Base-by-base conservation (phyloP, 2,329 filamentous ascomycete species). In the Colletotrichum lupini region DNA sequence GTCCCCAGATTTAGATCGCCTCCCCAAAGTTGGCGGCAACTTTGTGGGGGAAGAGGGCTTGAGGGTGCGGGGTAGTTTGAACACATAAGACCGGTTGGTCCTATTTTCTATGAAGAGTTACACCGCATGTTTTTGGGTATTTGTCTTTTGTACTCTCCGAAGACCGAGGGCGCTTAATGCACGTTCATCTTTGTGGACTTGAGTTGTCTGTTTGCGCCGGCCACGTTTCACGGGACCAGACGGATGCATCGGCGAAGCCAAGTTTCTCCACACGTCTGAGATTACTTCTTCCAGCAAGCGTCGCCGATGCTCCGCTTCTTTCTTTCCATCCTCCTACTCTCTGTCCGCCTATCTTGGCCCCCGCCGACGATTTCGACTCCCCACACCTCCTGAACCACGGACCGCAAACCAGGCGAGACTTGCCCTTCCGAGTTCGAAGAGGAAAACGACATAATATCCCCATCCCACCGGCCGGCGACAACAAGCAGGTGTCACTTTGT, bases 261-360 rank as follows among this genome's bases (percentile, higher is more conserved):
- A 32, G n/a, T 32, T 32, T 49, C 28, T 53, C 30, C n/a, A 22
- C 14, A 26, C 6, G 9, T 9, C 11, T 3, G n/a, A n/a, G 37
- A 66, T 70, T 70, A 37, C 67, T 22, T 53, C 12, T 70, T 60
- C 42, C 7, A 70, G 55, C 42, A 70, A 55, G 22, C 55, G 24
- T 58, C 67, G 61, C 67, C 67, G 67, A 70, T 66, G 37, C 61
- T 70, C 61, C 67, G 61, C 61, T 66, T 70, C 67, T 26, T 60
- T 22, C 22, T 22, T 22, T 22, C 22, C 22, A 22, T 22, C 22
- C 22, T 22, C 22, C 22, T 22, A 22, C 22, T 22, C 22, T 22
- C 22, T 22, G 22, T 22, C 22, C 22, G 53, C 59, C 42, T 65
- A 70, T 66, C 61, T 53, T 22, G 52, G 60, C 61, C 57, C 22